A percentile compares a stretch with the other conserved stretches of the same genome.
Evolutionary conservation across 2,329 filamentous ascomycete genomes (phyloP).

Genomic region (Gyromitra esculenta): DNA sequence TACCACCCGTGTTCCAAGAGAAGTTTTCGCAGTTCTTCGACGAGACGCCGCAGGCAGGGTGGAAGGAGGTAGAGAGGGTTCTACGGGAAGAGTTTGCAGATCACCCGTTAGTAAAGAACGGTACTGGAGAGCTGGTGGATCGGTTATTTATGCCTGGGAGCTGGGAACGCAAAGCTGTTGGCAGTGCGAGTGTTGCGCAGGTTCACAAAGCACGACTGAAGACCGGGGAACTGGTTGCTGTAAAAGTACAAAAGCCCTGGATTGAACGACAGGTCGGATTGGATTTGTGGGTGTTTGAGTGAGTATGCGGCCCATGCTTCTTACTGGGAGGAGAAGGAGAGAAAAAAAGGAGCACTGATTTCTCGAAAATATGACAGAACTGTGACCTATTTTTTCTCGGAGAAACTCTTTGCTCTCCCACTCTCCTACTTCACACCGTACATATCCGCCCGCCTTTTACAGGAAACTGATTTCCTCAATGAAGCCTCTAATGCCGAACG

Average conservation of each 20-base stretch:
- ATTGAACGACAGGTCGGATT: conserved; percentile 89
- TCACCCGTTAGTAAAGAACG: conserved; percentile 21
- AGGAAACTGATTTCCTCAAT: conserved; percentile 94
- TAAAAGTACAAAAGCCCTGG: conserved; percentile 97
- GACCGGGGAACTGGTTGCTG: conserved; percentile 89
- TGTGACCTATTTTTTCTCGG: conserved; percentile 51
- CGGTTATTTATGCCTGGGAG: conserved; percentile 82
- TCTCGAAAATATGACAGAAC: background rate
- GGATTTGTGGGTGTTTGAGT: conserved; percentile 97
- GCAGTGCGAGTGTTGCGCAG: conserved; percentile 92
- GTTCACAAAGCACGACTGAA: conserved; percentile 90
- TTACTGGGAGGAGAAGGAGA: background rate
- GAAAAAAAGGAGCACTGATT: background rate
- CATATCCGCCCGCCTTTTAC: conserved; percentile 84
- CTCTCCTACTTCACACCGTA: conserved; percentile 91
- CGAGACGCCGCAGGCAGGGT: conserved; percentile 91
- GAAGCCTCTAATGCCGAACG: conserved; percentile 87
- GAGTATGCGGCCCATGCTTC: conserved; percentile 58
- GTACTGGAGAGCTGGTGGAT: conserved; percentile 74
- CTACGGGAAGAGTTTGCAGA: conserved; percentile 84
- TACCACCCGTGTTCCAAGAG: conserved; percentile 92
- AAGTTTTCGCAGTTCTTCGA: conserved; percentile 99
- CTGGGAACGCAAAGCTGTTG: conserved; percentile 71
- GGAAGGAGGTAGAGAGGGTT: conserved; percentile 84
- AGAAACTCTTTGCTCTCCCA: conserved; percentile 87